Evolutionary conservation across 306 rosid species (phyloP).

Genomic region (Vigna nakashimae): DNA sequence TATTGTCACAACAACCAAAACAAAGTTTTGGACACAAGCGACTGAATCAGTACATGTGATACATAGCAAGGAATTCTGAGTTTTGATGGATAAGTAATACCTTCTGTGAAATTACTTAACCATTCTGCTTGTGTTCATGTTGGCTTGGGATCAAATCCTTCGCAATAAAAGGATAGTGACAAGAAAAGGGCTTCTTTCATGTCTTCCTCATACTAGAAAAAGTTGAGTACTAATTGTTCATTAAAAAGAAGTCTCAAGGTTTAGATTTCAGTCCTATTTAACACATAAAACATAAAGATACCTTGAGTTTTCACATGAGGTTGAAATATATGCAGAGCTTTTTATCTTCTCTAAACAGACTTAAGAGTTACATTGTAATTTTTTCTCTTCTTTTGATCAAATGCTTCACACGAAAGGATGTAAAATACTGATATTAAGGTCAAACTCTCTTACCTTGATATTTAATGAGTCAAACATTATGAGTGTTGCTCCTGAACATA

Average conservation of each 20-base stretch:
- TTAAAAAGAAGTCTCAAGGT: too few species aligned
- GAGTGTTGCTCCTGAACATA: conserved; percentile 26
- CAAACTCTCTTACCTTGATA: neutral
- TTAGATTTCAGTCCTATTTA: neutral
- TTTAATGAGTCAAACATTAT: conserved; percentile 22
- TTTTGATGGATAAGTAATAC: conserved; percentile 51
- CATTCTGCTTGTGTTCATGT: conserved; percentile 32
- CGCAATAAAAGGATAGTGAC: conserved; percentile 35
- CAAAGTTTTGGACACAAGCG: conserved; percentile 48
- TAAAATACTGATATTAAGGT: too few species aligned
- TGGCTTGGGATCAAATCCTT: conserved; percentile 46
- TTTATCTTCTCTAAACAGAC: neutral
- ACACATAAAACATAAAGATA: neutral
- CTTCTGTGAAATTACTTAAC: conserved; percentile 13
- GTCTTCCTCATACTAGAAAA: neutral
- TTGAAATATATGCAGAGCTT: neutral
- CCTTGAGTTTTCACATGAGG: neutral
- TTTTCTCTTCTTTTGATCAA: too few species aligned
- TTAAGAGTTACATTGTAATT: neutral
- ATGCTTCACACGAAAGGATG: too few species aligned
- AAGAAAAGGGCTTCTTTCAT: conserved; percentile 36
- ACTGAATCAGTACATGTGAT: conserved; percentile 14
- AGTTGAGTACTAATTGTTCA: too few species aligned
- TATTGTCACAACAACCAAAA: conserved; percentile 42
- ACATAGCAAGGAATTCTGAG: conserved; percentile 52